Conservation (phyloP, 768 basidiomycete genomes). For the Strobilomyces dryophilus region DNA sequence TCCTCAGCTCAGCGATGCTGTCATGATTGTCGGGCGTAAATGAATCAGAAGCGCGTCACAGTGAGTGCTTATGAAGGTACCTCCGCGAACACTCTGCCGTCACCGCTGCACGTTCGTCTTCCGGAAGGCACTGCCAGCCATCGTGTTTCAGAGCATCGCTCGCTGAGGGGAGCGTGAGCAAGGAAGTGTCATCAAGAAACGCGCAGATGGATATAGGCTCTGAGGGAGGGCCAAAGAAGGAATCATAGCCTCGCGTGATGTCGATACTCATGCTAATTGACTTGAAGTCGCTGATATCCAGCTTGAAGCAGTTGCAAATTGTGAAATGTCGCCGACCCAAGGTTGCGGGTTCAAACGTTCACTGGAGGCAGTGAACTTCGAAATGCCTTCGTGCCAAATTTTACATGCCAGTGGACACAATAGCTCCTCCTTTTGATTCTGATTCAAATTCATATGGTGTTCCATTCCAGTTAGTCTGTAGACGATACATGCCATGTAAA, state of each 20-base stretch:
- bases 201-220: constrained; percentile 44
- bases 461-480: constrained; percentile 27
- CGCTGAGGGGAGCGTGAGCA: constrained; percentile 6
- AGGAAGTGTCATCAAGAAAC: constrained; percentile 38
- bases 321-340: background rate
- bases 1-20: constrained; percentile 52
- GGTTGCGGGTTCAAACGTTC: too few relatives aligned
- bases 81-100: constrained; percentile 39
- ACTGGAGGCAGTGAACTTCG: too few relatives aligned
- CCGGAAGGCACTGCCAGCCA: constrained; percentile 23
- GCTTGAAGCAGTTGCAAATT: too few relatives aligned
- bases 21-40: background rate
- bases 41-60: background rate
- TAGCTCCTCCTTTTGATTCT: too few relatives aligned
- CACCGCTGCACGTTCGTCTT: constrained; percentile 28
- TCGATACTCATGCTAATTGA: constrained; percentile 16
- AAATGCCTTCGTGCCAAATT: too few relatives aligned
- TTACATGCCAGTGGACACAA: too few relatives aligned
- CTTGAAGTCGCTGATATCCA: background rate
- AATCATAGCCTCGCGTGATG: constrained; percentile 38
- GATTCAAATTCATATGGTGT: background rate
- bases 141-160: constrained; percentile 10
- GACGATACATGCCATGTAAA: constrained; percentile 26
- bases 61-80: constrained; percentile 20
- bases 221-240: constrained; percentile 63